Base-by-base conservation (phyloP, 2,329 filamentous ascomycete species). In the Tolypocladium paradoxum region DNA sequence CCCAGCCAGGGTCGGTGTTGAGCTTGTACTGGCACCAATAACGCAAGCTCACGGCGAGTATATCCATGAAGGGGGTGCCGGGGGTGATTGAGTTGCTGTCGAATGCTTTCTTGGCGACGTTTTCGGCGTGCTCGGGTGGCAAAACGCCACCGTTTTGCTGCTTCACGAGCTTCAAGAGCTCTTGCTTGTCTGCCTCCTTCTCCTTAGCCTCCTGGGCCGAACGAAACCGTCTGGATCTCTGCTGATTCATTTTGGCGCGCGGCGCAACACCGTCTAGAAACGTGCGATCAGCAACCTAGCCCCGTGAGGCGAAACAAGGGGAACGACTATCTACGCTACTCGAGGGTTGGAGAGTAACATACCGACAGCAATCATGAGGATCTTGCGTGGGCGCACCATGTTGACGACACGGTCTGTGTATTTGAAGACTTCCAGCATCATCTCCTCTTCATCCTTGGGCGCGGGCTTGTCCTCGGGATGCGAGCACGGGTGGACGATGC, bases 321-420 rank as follows among this genome's bases (percentile, higher is more conserved):
- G 27, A 24, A 49, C 20, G 22, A 34, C 5, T 35, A 46, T 35
- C 4, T n/a, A 6, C 16, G 11, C 27, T n/a, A 9, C 16, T 29
- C 2, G 18, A 46, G 18, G 27, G 43, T 46, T 12, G 27, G 27
- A n/a, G 18, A 27, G 18, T 3, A 20, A 73, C 83, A 63, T 77
- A 91, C 87, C 88, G 68, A 99, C 91, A 64, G 93, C 93, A 65
- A 99, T 96, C 88, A 97, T 93, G 53, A 99, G 80, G 49, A 99
- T 75, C 73, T 96, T 97, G 62, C 93, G 84, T 11, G 93, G 93
- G 56, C 93, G 88, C 59, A 96, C 92, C 92, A 99, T 99, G 69
- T 96, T 96, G 60, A 99, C 89, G 27, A 99, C 91, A 55, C 93
- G 87, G 67, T 99, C 91, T n/a, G 93, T 99, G 71, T 99, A 99